Evolutionary conservation across 106 monocot genomes (phyloP), one percentile per base, ranked within the genome.

Genomic region (Platanthera zijinensis): DNA sequence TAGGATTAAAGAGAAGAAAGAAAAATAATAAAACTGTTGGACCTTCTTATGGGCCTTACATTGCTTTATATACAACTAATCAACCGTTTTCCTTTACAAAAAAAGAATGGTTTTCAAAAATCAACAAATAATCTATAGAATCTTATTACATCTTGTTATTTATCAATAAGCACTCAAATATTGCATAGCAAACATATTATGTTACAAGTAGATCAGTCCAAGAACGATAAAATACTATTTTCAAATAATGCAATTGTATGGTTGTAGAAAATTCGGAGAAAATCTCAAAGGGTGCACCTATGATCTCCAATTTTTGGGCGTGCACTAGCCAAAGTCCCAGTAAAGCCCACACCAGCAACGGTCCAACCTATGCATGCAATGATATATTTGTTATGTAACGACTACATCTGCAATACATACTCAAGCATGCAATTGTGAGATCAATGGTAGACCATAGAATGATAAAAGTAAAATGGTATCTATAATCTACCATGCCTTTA

Each of bases 261-360:
- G 15, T 48, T 70, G 30, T 48, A 70, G 48, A 70, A n/a, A 46
- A 51, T 21, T 75, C 61, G 21, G 13, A 57, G 59, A 45, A 51
- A 70, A 71, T 8, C 6, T 18, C 25, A 46, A 71, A 53, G 17
- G 48, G 54, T 95, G n/a, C n/a, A 95, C 95, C 92, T 87, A 59
- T 92, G 95, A 32, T 85, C 87, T 12, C 95, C 95, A 78, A 14
- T 83, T 74, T 95, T 95, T 64, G 85, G 79, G 63, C 19, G 74
- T 69, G 77, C 21, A 69, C 81, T 92, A 25, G 92, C 95, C 66
- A 95, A 82, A 84, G 92, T 92, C 51, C 95, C 92, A 63, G 95
- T 86, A 84, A 92, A 95, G 57, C 89, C 95, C 77, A 95, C 87
- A 75, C 95, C 95, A 62, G 92, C 57, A 77, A 95, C 84, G 59